Conservation (phyloP, 2,329 filamentous ascomycete species). For the Trichoderma atrobrunneum region DNA sequence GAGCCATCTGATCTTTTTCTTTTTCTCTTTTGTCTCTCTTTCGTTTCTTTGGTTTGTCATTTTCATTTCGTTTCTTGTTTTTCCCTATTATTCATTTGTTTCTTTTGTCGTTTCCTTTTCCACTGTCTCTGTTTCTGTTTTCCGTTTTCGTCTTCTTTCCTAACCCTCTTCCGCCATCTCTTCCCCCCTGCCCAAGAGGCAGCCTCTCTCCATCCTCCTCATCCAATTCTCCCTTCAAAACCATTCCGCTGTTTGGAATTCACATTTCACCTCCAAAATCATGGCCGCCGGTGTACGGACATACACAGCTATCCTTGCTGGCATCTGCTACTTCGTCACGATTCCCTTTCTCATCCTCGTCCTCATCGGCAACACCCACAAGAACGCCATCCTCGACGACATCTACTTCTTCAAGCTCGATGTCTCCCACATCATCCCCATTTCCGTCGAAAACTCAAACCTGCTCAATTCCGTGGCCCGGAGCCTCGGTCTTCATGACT, state of each 20-base stretch:
- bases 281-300: conserved; percentile 40
- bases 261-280: conserved; percentile 2
- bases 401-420: conserved; percentile 86
- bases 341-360: conserved; percentile 77
- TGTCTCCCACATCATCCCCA: conserved; percentile 75
- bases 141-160: background rate
- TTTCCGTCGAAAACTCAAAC: conserved; percentile 65
- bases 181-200: background rate
- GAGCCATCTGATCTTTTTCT: conserved; percentile 10
- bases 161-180: background rate
- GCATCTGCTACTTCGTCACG: conserved; percentile 68
- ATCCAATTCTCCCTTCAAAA: background rate
- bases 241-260: background rate
- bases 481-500: conserved; percentile 84
- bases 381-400: conserved; percentile 58
- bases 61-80: conserved; percentile 10
- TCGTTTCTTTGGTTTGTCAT: background rate
- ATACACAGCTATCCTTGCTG: conserved; percentile 62
- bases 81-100: background rate
- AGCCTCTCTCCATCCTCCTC: background rate
- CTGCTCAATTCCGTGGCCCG: conserved; percentile 86
- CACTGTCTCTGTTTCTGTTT: background rate
- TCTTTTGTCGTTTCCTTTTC: background rate
- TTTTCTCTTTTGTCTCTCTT: background rate
- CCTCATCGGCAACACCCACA: conserved; percentile 70